Percentiles rank a stretch among this genome's conserved stretches.
Conservation (phyloP, 2,329 filamentous ascomycete genomes). For the Monosporascus sp. region DNA sequence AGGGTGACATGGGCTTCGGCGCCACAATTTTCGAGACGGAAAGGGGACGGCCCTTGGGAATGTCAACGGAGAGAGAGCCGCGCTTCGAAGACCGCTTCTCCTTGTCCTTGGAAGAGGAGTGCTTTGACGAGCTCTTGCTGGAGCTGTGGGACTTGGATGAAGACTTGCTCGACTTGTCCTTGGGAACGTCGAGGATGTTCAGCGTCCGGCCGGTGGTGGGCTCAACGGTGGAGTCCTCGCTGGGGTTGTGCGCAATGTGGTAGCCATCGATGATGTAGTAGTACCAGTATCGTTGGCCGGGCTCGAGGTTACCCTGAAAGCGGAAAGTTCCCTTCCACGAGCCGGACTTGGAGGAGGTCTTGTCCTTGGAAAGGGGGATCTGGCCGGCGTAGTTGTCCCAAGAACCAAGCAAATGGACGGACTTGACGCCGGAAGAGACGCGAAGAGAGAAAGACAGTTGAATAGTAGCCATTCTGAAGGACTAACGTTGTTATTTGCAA, state of each 20-base stretch:
- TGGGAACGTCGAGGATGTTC: slow-evolving; percentile 93
- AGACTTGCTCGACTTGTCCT: slow-evolving; percentile 34
- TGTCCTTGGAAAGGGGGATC: slow-evolving; percentile 89
- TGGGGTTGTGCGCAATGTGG: slow-evolving; percentile 94
- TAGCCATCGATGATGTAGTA: slow-evolving; percentile 99
- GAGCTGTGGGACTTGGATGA: slow-evolving; percentile 45
- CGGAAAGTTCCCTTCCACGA: slow-evolving; percentile 96
- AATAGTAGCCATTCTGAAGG: slow-evolving; percentile 72
- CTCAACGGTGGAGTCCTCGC: slow-evolving; percentile 82
- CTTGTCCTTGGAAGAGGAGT: slow-evolving; percentile 33
- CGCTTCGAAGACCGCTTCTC: slow-evolving; percentile 44
- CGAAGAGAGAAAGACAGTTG: slow-evolving; percentile 95
- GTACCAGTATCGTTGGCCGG: slow-evolving; percentile 97
- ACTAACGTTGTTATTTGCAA: slow-evolving; percentile 32
- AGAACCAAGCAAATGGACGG: slow-evolving; percentile 92
- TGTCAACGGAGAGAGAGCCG: slow-evolving; percentile 53
- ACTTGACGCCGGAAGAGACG: slow-evolving; percentile 94
- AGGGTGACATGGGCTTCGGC: slow-evolving; percentile 82
- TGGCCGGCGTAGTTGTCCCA: slow-evolving; percentile 97
- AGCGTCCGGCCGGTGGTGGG: slow-evolving; percentile 94
- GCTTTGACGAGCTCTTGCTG: slow-evolving; percentile 35
- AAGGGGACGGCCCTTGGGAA: slow-evolving; percentile 83
- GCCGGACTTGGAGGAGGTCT: slow-evolving; percentile 74
- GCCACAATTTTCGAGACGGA: slow-evolving; percentile 86
- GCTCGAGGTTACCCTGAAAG: slow-evolving; percentile 85